Percentiles rank a stretch among this genome's conserved stretches.
Evolutionary conservation across 352 stramenopile species (phyloP).

Genomic region (Sclerospora graminicola): DNA sequence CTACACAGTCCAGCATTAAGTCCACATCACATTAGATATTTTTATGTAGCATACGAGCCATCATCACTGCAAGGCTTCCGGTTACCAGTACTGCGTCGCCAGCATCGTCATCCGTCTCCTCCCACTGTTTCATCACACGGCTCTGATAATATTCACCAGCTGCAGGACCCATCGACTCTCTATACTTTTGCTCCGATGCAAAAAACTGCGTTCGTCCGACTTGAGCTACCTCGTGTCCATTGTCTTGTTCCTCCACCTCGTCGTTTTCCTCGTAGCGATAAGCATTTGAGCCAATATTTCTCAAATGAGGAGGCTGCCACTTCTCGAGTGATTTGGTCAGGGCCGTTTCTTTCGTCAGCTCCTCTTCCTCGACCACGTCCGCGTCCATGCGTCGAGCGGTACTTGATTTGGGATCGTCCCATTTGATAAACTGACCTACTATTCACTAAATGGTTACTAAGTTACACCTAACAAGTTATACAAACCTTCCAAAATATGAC

Average conservation of each 20-base stretch:
- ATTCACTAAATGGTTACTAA: too few species aligned
- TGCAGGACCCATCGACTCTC: slow-evolving; percentile 19
- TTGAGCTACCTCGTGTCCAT: not conserved
- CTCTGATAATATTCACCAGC: slow-evolving; percentile 52
- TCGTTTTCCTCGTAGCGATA: slow-evolving; percentile 47
- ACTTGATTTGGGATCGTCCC: slow-evolving; percentile 67
- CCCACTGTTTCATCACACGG: slow-evolving; percentile 54
- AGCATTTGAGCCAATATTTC: slow-evolving; percentile 54
- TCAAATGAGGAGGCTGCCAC: slow-evolving; percentile 16
- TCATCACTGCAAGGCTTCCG: not conserved
- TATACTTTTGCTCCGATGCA: slow-evolving; percentile 41
- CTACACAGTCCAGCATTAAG: slow-evolving; percentile 12
- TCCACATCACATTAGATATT: not conserved
- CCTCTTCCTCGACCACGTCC: slow-evolving; percentile 26
- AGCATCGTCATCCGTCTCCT: slow-evolving; percentile 36
- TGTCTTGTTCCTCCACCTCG: slow-evolving; percentile 14
- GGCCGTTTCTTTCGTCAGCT: not conserved
- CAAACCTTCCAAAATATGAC: too few species aligned
- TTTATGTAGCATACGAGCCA: not conserved
- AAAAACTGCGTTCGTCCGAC: slow-evolving; percentile 49
- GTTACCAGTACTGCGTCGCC: slow-evolving; percentile 36
- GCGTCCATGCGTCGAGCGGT: slow-evolving; percentile 39
- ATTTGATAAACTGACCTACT: too few species aligned
- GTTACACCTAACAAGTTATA: too few species aligned
- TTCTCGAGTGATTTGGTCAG: slow-evolving; percentile 7